These are phyloP conservation scores for Serpula lacrymans DNA, from an alignment of 768 basidiomycete genomes.

Conservation along the genomic window DNA sequence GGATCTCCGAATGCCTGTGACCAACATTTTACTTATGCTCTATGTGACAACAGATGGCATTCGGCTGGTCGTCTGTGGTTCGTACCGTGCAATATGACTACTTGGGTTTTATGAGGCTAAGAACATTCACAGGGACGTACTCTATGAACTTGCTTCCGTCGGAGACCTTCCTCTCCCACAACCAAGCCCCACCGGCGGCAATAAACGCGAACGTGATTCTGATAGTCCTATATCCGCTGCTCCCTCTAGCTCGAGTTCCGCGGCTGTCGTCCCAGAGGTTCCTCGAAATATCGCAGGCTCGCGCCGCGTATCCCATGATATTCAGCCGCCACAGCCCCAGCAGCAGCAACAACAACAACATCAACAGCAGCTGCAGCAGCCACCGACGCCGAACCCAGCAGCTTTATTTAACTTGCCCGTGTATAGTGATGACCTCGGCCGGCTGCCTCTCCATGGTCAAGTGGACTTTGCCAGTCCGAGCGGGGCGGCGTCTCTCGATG, in stretches of 20 bases:
- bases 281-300: constrained; percentile 30
- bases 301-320: constrained; percentile 29
- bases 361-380: no score
- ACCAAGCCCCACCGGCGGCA: background rate
- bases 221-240: constrained; percentile 28
- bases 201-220: background rate
- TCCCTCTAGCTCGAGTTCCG: constrained; percentile 2
- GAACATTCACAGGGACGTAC: constrained; percentile 24
- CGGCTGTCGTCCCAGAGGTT: constrained; percentile 10
- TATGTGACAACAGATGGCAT: constrained; percentile 31
- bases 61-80: constrained; percentile 40
- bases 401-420: constrained; percentile 43
- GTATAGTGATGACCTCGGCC: constrained; percentile 55
- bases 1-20: no score
- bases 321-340: constrained; percentile 4
- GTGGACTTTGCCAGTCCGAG: no score
- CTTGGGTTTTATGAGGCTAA: background rate
- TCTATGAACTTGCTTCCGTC: constrained; percentile 16
- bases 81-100: constrained; percentile 9
- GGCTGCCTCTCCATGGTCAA: constrained; percentile 44
- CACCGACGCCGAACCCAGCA: constrained; percentile 6
- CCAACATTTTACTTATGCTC: no score
- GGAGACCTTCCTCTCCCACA: constrained; percentile 18
- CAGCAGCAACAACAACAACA: constrained; percentile 15
- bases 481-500: no score